Percentiles rank a stretch among this genome's conserved stretches.
These are phyloP conservation scores for Hygrocybe coccinea DNA, from an alignment of 768 basidiomycete species.

Conservation along the genomic window DNA sequence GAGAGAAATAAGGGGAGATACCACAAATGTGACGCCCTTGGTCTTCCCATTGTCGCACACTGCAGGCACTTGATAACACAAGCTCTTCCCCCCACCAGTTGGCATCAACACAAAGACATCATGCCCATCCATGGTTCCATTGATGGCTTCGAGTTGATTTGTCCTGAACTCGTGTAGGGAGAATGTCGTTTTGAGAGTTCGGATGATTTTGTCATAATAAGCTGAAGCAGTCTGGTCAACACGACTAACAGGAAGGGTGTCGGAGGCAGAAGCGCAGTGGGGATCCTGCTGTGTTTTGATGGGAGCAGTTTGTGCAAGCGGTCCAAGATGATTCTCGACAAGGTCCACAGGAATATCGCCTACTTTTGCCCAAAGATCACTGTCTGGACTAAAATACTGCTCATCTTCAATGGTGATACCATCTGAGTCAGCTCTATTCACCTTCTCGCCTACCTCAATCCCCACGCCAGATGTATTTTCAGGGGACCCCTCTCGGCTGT, in stretches of 20 bases:
- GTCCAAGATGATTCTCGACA: too few species aligned
- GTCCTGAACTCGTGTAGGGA: slow-evolving; percentile 61
- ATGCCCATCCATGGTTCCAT: slow-evolving; percentile 67
- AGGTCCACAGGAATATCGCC: background rate
- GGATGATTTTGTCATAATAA: slow-evolving; percentile 49
- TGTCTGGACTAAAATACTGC: background rate
- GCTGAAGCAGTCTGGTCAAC: slow-evolving; percentile 13
- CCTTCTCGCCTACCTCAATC: background rate
- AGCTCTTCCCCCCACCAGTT: slow-evolving; percentile 88
- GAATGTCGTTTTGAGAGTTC: slow-evolving; percentile 56
- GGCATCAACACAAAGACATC: slow-evolving; percentile 97
- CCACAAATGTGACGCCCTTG: slow-evolving; percentile 79
- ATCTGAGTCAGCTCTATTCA: background rate
- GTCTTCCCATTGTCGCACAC: slow-evolving; percentile 69
- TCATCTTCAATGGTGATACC: background rate
- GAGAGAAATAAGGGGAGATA: slow-evolving; percentile 82
- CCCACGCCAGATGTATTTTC: background rate
- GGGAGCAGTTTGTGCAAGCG: background rate
- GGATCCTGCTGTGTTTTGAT: slow-evolving; percentile 13
- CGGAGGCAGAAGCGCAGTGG: slow-evolving; percentile 10
- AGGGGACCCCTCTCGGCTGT: background rate
- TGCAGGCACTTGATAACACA: slow-evolving; percentile 89
- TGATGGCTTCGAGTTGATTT: slow-evolving; percentile 86
- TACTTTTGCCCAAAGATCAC: background rate
- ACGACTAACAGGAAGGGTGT: slow-evolving; percentile 12